These are phyloP conservation scores for Botryosphaeria dothidea DNA, from an alignment of 2,329 filamentous ascomycete genomes.

Conservation along the genomic window DNA sequence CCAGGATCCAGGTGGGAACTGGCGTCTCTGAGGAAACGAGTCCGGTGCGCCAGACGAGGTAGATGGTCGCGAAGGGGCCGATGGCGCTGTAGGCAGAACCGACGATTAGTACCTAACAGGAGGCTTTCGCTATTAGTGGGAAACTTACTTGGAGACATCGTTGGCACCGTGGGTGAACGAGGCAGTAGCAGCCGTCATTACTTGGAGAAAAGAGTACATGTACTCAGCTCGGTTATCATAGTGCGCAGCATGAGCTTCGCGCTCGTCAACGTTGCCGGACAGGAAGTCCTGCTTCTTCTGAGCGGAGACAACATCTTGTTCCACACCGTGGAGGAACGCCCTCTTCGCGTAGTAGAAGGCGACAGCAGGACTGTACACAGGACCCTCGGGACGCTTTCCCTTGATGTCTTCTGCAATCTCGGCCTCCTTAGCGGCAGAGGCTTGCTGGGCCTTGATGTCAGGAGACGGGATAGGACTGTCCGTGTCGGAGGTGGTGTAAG, in stretches of 20 bases:
- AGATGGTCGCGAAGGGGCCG: conserved; percentile 65
- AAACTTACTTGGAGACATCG: conserved; percentile 51
- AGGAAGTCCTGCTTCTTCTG: conserved; percentile 49
- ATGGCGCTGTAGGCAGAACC: conserved; percentile 38
- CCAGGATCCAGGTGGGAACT: conserved; percentile 63
- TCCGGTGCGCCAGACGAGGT: conserved; percentile 58
- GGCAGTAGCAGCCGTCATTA: conserved; percentile 64
- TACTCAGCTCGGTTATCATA: conserved; percentile 65
- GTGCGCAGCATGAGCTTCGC: conserved; percentile 59
- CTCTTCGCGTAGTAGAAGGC: conserved; percentile 51
- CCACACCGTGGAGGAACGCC: conserved; percentile 51
- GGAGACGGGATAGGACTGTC: not conserved
- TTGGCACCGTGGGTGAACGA: conserved; percentile 73
- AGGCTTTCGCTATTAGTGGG: too few relatives aligned
- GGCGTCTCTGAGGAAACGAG: conserved; percentile 46
- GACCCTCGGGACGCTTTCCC: conserved; percentile 34
- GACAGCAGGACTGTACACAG: conserved; percentile 46
- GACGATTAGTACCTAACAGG: too few relatives aligned
- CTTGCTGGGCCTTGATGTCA: not conserved
- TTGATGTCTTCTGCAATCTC: conserved; percentile 15
- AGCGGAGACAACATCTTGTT: conserved; percentile 49
- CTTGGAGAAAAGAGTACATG: conserved; percentile 57
- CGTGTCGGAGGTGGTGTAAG: not conserved
- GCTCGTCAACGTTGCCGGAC: conserved; percentile 54
- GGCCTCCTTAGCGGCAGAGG: not conserved